phyloP scores from a whole-genome alignment of 768 basidiomycete species.

The Dacryopinax primogenitus region DNA sequence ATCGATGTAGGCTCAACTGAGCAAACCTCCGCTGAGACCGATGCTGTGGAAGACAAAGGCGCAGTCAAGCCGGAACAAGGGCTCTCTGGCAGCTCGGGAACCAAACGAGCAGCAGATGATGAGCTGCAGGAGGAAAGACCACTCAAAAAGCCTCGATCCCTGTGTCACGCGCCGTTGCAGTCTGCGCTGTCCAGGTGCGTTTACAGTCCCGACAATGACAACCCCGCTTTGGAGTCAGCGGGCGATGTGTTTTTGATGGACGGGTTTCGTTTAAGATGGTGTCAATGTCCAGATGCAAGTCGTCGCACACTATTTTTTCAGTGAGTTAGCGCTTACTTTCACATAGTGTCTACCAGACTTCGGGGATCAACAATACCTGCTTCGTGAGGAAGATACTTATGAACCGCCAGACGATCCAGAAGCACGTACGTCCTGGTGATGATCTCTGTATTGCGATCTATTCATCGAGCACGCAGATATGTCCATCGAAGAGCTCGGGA shows the following conservation, averaged over 20 bases:
- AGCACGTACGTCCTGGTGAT: slow-evolving; percentile 40
- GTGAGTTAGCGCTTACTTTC: background rate
- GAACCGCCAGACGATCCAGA: slow-evolving; percentile 81
- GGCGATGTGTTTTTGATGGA: slow-evolving; percentile 68
- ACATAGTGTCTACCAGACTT: slow-evolving; percentile 48
- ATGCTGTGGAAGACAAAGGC: background rate
- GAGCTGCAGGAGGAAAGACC: slow-evolving; percentile 28
- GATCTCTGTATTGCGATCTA: background rate
- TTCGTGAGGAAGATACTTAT: slow-evolving; percentile 71
- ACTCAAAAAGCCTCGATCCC: slow-evolving; percentile 35
- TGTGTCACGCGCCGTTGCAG: slow-evolving; percentile 16
- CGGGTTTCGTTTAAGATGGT: slow-evolving; percentile 69
- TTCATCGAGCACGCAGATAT: slow-evolving; percentile 35
- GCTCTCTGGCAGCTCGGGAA: background rate
- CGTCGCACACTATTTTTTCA: background rate
- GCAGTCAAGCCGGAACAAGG: background rate
- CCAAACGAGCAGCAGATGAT: background rate
- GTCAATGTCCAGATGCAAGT: slow-evolving; percentile 49
- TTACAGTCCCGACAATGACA: background rate
- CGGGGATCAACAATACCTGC: slow-evolving; percentile 42
- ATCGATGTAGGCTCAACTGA: slow-evolving; percentile 20
- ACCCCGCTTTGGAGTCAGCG: slow-evolving; percentile 18
- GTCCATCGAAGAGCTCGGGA: slow-evolving; percentile 69
- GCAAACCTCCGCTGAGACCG: background rate
- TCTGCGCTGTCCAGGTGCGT: background rate